Conservation (phyloP, 129 eudicot genomes). For the Flaveria sonorensis region DNA sequence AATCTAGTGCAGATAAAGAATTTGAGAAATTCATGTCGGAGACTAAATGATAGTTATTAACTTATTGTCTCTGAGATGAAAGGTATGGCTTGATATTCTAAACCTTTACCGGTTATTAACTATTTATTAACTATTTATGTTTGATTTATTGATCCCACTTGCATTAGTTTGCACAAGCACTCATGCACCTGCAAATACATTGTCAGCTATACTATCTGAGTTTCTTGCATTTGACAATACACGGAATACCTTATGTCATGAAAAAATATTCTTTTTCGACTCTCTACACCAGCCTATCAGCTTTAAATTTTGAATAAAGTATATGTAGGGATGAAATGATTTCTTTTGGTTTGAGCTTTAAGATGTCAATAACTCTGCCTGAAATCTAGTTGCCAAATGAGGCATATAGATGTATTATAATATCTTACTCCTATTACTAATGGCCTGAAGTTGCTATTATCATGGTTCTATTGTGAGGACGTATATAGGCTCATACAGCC, state of each 20-base stretch:
- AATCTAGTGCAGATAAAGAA: constrained; percentile 51
- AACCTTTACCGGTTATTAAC: neutral
- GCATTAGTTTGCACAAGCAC: constrained; percentile 6
- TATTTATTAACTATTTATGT: neutral
- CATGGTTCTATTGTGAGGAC: neutral
- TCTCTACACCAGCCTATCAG: neutral
- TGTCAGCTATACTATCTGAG: neutral
- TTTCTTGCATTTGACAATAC: neutral
- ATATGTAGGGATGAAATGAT: neutral
- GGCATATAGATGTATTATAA: constrained; percentile 4
- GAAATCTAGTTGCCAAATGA: neutral
- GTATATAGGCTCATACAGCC: neutral
- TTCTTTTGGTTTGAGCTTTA: neutral
- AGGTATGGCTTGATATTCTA: constrained; percentile 35
- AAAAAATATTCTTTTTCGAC: neutral
- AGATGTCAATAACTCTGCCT: neutral
- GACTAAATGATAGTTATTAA: constrained; percentile 40
- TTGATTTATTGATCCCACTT: neutral
- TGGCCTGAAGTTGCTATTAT: neutral
- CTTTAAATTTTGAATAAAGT: neutral
- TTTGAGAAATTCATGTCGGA: constrained; percentile 82
- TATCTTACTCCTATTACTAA: neutral
- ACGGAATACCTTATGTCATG: neutral
- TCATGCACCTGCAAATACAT: neutral
- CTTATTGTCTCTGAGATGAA: constrained; percentile 15